Percentiles rank a stretch among this genome's conserved stretches.
Evolutionary conservation across 805 yeast genomes (phyloP).

Genomic region (Yarrowia sp.): DNA sequence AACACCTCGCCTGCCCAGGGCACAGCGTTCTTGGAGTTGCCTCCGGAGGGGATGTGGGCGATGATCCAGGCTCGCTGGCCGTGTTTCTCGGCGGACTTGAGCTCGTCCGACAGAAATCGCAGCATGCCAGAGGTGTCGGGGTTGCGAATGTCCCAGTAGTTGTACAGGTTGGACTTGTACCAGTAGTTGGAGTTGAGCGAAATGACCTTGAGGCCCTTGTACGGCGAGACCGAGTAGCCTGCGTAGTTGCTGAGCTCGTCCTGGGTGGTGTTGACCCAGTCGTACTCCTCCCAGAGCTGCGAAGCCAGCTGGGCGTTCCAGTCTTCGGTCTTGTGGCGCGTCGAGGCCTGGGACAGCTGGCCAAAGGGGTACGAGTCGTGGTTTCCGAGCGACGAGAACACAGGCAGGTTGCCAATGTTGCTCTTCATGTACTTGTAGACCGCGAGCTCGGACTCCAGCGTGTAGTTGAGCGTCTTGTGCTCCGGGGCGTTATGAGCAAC

Average conservation of each 20-base stretch:
- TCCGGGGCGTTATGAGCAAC: conserved; percentile 58
- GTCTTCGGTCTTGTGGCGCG: conserved; percentile 45
- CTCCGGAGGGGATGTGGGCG: conserved; percentile 62
- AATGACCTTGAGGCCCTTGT: conserved; percentile 56
- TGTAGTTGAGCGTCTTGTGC: conserved; percentile 48
- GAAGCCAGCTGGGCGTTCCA: conserved; percentile 52
- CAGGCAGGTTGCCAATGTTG: conserved; percentile 51
- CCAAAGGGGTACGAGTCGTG: conserved; percentile 75
- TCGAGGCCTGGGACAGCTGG: conserved; percentile 55
- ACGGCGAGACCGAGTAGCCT: conserved; percentile 58
- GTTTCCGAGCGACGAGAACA: conserved; percentile 63
- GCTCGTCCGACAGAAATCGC: conserved; percentile 58
- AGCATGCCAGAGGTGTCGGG: conserved; percentile 65
- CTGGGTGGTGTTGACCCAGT: conserved; percentile 45
- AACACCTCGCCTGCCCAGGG: conserved; percentile 61
- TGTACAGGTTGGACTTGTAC: conserved; percentile 61
- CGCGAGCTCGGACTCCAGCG: conserved; percentile 52
- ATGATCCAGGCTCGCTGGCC: conserved; percentile 71
- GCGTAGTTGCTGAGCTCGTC: conserved; percentile 42
- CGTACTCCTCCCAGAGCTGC: conserved; percentile 48
- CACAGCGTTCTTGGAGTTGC: conserved; percentile 55
- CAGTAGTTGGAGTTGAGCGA: conserved; percentile 67
- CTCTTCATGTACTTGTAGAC: conserved; percentile 54
- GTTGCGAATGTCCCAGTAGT: conserved; percentile 46
- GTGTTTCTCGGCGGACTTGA: conserved; percentile 54